Evolutionary conservation across 805 yeast genomes (phyloP).

Genomic region (fission yeast (Schizosaccharomyces pombe)): DNA sequence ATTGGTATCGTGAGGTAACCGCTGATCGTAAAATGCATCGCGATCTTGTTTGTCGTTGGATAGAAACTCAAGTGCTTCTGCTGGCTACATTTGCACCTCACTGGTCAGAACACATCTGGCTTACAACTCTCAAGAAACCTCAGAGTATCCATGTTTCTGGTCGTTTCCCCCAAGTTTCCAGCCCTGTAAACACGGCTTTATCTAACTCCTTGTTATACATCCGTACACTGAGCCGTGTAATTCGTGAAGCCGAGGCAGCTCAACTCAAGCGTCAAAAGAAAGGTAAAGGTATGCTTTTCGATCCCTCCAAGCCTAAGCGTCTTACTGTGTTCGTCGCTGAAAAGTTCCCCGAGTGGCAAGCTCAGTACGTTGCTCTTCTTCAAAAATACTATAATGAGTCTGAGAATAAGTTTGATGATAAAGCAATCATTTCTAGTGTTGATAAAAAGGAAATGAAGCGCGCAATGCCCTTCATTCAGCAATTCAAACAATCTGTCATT

Average conservation of each 20-base stretch:
- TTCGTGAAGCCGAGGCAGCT: constrained; percentile 82
- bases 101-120: constrained; percentile 72
- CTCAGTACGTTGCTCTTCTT: constrained; percentile 56
- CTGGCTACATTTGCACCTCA: constrained; percentile 90
- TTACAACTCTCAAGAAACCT: constrained; percentile 48
- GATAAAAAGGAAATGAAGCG: constrained; percentile 61
- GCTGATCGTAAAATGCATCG: constrained; percentile 46
- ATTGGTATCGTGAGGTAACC: constrained; percentile 73
- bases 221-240: constrained; percentile 51
- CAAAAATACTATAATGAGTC: constrained; percentile 34
- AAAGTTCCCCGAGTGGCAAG: constrained; percentile 81
- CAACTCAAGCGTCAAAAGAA: constrained; percentile 66
- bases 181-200: constrained; percentile 37
- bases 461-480: constrained; percentile 90
- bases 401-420: constrained; percentile 7
- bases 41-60: constrained; percentile 57
- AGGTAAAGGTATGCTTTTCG: constrained; percentile 54
- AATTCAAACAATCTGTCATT: constrained; percentile 56
- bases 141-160: constrained; percentile 45
- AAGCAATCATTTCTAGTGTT: constrained; percentile 17
- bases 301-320: constrained; percentile 45
- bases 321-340: constrained; percentile 51
- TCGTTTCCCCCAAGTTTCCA: constrained; percentile 53
- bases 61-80: constrained; percentile 65
- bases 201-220: constrained; percentile 57